A percentile compares a stretch with the other conserved stretches of the same genome.
Evolutionary conservation across 768 basidiomycete species (phyloP).

Genomic region (Tylopilus sp.): DNA sequence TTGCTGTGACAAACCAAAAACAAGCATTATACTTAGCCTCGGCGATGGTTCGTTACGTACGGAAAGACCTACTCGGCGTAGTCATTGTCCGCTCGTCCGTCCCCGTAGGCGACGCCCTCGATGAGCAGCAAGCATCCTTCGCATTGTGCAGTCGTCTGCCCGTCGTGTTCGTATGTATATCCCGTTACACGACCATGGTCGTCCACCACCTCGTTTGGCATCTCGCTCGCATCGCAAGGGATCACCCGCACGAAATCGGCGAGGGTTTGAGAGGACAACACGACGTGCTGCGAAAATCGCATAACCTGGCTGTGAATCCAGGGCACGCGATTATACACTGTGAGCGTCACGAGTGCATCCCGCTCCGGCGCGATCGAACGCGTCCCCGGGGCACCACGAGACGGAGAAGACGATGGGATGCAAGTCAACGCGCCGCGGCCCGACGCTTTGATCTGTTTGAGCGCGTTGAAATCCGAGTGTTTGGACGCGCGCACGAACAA

Average conservation of each 20-base stretch:
- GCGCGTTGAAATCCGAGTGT: constrained; percentile 63
- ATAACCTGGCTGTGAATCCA: constrained; percentile 60
- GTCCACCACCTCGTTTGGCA: constrained; percentile 40
- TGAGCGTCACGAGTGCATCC: constrained; percentile 54
- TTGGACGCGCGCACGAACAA: constrained; percentile 62
- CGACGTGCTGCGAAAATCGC: constrained; percentile 64
- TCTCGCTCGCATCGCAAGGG: constrained; percentile 59
- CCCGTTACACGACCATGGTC: constrained; percentile 31
- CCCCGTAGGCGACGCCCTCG: constrained; percentile 57
- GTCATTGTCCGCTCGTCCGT: constrained; percentile 44
- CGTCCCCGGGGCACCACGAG: background rate
- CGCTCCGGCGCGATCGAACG: background rate
- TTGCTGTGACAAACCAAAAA: constrained; percentile 36
- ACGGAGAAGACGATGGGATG: background rate
- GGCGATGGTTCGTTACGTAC: background rate
- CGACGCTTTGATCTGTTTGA: constrained; percentile 30
- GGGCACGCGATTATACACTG: constrained; percentile 55
- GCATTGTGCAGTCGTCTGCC: background rate
- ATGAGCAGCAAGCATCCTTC: constrained; percentile 55
- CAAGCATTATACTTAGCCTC: no score
- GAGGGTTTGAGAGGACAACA: constrained; percentile 71
- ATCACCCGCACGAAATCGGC: constrained; percentile 56
- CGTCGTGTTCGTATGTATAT: constrained; percentile 22
- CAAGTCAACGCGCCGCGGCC: constrained; percentile 33
- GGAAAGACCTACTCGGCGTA: constrained; percentile 50